Base-by-base conservation (phyloP, 371 early-diverging fungal species). In the Basidiobolus meristosporus region DNA sequence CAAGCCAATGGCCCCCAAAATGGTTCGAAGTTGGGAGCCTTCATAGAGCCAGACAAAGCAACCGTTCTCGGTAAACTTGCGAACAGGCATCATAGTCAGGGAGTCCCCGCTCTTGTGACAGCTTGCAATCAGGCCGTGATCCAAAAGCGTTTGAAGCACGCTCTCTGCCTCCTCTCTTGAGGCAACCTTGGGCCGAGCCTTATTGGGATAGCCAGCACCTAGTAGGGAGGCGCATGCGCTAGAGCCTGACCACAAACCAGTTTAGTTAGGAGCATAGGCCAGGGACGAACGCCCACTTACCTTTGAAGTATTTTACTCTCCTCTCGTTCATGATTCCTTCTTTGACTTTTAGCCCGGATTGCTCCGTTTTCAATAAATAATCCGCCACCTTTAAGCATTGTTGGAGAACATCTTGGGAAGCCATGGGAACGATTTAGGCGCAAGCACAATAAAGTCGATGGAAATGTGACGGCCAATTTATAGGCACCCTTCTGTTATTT, bases 1-100 rank as follows among this genome's bases (percentile, higher is more conserved):
- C 17, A 97, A 58, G 4, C 63, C 71, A 11, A 73, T 57, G 11
- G 86, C 87, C 33, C 86, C 72, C 31, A 93, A 51, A 37, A 77
- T 73, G 29, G 69, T 62, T 51, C 65, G 61, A 36, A 79, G 44
- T 56, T 78, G 81, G 7, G 88, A 79, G 14, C 87, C 89, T 57
- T 97, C 90, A 54, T 87, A 90, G 10, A 88, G 62, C 98, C 93
- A 99, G 45, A 92, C 82, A 55, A 82, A 98, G 65, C 83, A 84
- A 22, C 73, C 70, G 20, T 90, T 88, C 38, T 85, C 88, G 11
- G 63, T 55, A n/a, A 32, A 26, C 3, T 10, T 7, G 7, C 19
- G 14, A 21, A 15, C 23, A 38, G n/a, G 11, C 12, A 12, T 22
- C n/a, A 30, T 28, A 17, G 12, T 21, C 20, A 14, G 9, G 10